A percentile compares a stretch with the other conserved stretches of the same genome.
Evolutionary conservation across 192 early-diverging fungal genomes (phyloP).

Genomic region (Radiomyces spectabilis): DNA sequence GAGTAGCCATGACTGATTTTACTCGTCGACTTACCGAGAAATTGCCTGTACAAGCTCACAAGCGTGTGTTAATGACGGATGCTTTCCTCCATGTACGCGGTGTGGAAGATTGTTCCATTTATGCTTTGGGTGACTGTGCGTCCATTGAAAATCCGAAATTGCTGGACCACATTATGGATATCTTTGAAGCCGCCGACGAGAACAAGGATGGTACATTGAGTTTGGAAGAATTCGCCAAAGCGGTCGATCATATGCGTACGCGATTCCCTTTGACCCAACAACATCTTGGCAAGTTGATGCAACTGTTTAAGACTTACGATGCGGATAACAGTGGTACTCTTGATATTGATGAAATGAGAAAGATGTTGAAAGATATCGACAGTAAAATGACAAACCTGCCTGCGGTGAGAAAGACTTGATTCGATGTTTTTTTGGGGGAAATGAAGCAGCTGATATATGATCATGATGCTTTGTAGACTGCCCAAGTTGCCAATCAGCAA

Average conservation of each 20-base stretch:
- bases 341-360: constrained; percentile 41
- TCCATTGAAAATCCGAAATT: constrained; percentile 64
- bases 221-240: constrained; percentile 40
- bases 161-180: constrained; percentile 32
- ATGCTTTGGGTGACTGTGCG: constrained; percentile 69
- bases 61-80: constrained; percentile 55
- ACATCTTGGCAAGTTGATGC: constrained; percentile 39
- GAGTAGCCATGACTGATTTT: constrained; percentile 42
- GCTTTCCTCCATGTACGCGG: constrained; percentile 48
- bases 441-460: not conserved
- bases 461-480: constrained; percentile 32
- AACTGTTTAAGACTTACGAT: constrained; percentile 41
- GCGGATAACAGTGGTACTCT: constrained; percentile 39
- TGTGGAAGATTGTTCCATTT: constrained; percentile 41
- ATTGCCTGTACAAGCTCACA: constrained; percentile 44
- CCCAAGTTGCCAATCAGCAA: constrained; percentile 51
- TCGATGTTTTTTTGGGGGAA: not conserved
- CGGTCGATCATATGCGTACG: constrained; percentile 31
- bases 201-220: constrained; percentile 37
- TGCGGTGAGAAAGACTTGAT: constrained; percentile 30
- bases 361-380: constrained; percentile 44
- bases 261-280: constrained; percentile 44
- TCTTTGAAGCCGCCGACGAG: constrained; percentile 38
- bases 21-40: constrained; percentile 42
- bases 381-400: constrained; percentile 44